Base-by-base conservation (phyloP, 176 grass and related monocot genomes). In the Melocanna baccifera region DNA sequence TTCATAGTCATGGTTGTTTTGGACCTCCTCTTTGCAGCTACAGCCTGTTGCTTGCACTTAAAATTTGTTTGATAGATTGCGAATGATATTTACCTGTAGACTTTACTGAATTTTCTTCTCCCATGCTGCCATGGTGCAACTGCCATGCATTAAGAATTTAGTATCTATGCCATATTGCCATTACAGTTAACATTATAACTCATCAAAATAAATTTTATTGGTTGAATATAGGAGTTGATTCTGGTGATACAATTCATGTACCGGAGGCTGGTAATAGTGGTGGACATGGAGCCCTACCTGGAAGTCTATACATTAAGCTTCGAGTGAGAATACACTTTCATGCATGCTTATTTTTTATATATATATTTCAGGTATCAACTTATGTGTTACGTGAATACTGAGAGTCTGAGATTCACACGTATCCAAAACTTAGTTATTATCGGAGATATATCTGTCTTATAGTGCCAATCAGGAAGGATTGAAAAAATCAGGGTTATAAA, bases 261-360 rank as follows among this genome's bases (percentile, higher is more conserved):
- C n/a, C 22, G 18, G 85, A 81, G 73, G 96, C 87, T 69, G 96
- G 96, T 85, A 88, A 98, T 92, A 89, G 89, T 56, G 96, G 96
- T 79, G 76, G 89, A 48, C 73, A 69, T 83, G 96, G 89, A 51
- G 80, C 75, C 30, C 86, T 83, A 29, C 86, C 89, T 82, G 96
- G 96, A 84, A 95, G 89, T 83, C 28, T 98, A 76, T 85, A 88
- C 69, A 95, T 98, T 48, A 98, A 95, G 73, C 83, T 98, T 79
- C 78, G 82, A 92, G 96, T 98, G 62, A 83, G 85, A n/a, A 76
- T 64, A 67, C 66, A 42, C 57, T 14, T 45, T 83, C 43, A 63
- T 87, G 16, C 28, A 61, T 40, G 18, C 26, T 53, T 52, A 40
- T 8, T n/a, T 52, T 78, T 62, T 29, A 40, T 6, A 8, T 41